A percentile compares a stretch with the other conserved stretches of the same genome.
Evolutionary conservation across 805 yeast genomes (phyloP).

Genomic region (Candida boleticola): DNA sequence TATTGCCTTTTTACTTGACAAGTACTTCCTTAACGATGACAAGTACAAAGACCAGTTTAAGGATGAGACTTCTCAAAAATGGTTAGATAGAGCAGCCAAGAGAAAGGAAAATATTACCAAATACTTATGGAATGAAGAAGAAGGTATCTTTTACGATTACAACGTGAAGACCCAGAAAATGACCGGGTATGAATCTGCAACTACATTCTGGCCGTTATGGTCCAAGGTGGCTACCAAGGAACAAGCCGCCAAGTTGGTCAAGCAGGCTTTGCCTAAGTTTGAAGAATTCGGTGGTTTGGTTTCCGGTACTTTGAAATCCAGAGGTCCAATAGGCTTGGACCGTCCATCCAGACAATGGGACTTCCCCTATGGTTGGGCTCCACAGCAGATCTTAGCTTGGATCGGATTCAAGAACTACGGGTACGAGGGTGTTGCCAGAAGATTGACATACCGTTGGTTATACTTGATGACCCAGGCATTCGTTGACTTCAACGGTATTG

Average conservation of each 20-base stretch:
- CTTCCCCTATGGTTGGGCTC: constrained; percentile 98
- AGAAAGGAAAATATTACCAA: constrained; percentile 59
- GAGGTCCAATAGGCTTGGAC: constrained; percentile 67
- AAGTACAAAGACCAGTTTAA: constrained; percentile 13
- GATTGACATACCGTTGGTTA: constrained; percentile 87
- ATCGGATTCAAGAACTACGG: constrained; percentile 76
- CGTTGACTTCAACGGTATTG: constrained; percentile 91
- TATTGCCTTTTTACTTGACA: constrained; percentile 63
- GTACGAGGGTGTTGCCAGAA: constrained; percentile 55
- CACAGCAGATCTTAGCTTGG: constrained; percentile 96
- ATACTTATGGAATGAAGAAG: constrained; percentile 80
- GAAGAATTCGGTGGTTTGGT: constrained; percentile 89
- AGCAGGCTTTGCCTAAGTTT: constrained; percentile 58
- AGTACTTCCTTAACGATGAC: constrained; percentile 52
- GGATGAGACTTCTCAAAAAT: constrained; percentile 48
- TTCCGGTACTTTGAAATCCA: constrained; percentile 71
- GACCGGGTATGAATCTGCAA: constrained; percentile 76
- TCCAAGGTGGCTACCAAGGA: constrained; percentile 61
- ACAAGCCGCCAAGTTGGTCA: constrained; percentile 66
- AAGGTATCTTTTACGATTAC: constrained; percentile 81
- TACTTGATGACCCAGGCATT: constrained; percentile 83
- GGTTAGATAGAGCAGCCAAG: constrained; percentile 57
- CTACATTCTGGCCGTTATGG: constrained; percentile 93
- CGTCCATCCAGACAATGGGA: constrained; percentile 98
- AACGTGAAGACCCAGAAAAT: constrained; percentile 56